Conservation (phyloP, 23 red algal genomes). For the Chondrus crispus region DNA sequence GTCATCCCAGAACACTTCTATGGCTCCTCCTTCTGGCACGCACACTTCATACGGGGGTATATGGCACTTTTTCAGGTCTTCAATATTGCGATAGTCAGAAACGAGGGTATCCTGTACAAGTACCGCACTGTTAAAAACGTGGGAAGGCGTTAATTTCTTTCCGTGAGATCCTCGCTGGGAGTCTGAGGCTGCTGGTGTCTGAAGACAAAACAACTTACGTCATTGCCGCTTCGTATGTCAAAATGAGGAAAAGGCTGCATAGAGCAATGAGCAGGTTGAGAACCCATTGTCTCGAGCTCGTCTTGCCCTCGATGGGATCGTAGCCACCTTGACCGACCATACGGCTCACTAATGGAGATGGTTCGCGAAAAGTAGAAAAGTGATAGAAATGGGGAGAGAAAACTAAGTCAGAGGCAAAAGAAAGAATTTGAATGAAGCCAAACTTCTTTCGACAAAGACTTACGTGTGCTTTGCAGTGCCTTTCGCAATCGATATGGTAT, state of each 20-base stretch:
- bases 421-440: too few relatives aligned
- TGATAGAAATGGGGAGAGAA: not conserved
- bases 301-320: not conserved
- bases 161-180: too few relatives aligned
- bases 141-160: too few relatives aligned
- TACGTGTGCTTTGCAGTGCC: conserved; percentile 12
- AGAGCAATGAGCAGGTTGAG: conserved; percentile 4
- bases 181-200: too few relatives aligned
- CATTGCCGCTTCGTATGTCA: conserved; percentile 35
- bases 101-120: conserved; percentile 20
- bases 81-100: not conserved
- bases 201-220: conserved; percentile 41
- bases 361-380: not conserved
- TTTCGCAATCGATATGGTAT: not conserved
- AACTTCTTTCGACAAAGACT: not conserved
- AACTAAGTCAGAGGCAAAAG: not conserved
- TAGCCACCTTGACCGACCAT: not conserved
- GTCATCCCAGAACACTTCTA: conserved; percentile 23
- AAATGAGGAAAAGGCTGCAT: conserved; percentile 25
- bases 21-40: conserved; percentile 13
- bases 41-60: conserved; percentile 29
- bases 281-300: not conserved
- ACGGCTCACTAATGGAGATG: not conserved
- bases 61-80: conserved; percentile 27
- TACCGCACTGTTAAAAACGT: conserved; percentile 7